A percentile compares a stretch with the other conserved stretches of the same genome.
Evolutionary conservation across 441 rosid species (phyloP).

Genomic region (Pelargonium australe): DNA sequence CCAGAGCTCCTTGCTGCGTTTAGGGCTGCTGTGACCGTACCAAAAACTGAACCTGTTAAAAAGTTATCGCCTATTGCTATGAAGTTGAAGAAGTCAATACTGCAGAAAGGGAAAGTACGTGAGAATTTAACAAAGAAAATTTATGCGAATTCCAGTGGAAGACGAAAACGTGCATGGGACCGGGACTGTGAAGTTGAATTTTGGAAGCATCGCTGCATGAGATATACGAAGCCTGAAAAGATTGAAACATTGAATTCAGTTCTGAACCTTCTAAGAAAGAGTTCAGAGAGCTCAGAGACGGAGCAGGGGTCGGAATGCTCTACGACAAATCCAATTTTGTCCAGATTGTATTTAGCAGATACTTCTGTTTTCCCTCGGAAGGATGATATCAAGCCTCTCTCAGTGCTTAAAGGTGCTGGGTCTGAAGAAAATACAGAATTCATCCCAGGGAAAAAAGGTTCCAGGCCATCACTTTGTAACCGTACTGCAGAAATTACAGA

Average conservation of each 20-base stretch:
- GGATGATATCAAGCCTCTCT: conserved; percentile 74
- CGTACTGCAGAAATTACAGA: conserved; percentile 32
- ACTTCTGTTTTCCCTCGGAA: conserved; percentile 93
- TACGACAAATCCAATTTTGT: conserved; percentile 66
- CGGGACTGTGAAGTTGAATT: conserved; percentile 97
- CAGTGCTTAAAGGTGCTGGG: conserved; percentile 35
- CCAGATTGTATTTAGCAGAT: conserved; percentile 94
- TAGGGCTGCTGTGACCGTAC: conserved; percentile 72
- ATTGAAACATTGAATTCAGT: conserved; percentile 89
- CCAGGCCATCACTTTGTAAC: conserved; percentile 28
- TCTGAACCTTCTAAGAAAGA: conserved; percentile 63
- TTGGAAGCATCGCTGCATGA: conserved; percentile 94
- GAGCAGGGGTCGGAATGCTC: conserved; percentile 37
- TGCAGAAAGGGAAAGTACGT: conserved; percentile 96
- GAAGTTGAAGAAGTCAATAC: conserved; percentile 72
- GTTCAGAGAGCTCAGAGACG: conserved; percentile 37
- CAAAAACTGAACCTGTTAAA: conserved; percentile 48
- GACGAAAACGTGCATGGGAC: conserved; percentile 86
- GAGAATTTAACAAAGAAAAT: conserved; percentile 95
- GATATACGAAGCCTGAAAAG: conserved; percentile 77
- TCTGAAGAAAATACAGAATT: conserved; percentile 36
- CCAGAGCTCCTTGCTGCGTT: conserved; percentile 94
- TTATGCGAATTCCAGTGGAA: conserved; percentile 81
- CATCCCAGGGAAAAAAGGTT: conserved; percentile 29
- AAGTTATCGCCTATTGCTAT: conserved; percentile 52